Base-by-base conservation (phyloP, 2,329 filamentous ascomycete genomes). In the Hypocreales sp. region DNA sequence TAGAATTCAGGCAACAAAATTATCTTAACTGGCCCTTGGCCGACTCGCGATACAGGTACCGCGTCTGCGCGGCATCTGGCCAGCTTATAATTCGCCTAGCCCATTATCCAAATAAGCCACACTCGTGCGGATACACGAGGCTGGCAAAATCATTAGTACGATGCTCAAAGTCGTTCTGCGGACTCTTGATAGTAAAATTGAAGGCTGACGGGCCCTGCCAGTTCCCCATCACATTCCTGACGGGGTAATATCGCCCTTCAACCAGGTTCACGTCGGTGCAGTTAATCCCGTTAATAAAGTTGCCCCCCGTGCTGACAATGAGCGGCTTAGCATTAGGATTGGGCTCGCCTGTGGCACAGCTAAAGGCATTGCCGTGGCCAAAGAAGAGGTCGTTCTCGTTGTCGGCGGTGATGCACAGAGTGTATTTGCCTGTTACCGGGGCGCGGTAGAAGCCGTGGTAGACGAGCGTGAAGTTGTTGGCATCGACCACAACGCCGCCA, bases 391-490 rank as follows among this genome's bases (percentile, higher is more conserved):
- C 38, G 22, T 41, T 35, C 18, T 38, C 35, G 20, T 40, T 40
- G 10, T 42, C 40, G 2, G 40, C 31, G 19, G 35, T 37, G 8
- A 30, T 31, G 30, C 39, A 42, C 13, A 45, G 29, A 6, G 34
- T 29, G 22, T 40, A 31, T n/a, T 22, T 20, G 17, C 37, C 35
- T 3, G 36, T 39, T 14, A 26, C 25, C 7, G 32, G 30, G 9
- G 36, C 35, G 1, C 22, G 28, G 24, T 34, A 36, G 25, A 37
- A 41, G 2, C 39, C 39, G 1, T 32, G 15, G 24, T 40, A 41
- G 1, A 41, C 38, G 9, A 41, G 29, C 1, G 39, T 41, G 27
- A 40, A 41, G 35, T 35, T 41, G 31, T 41, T 41, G 27, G 22
- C 39, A 22, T 41, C 36, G 1, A 42, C 35, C 8, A 20, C 25